phyloP scores from a whole-genome alignment of 768 basidiomycete species.

The Hypholoma fasciculare region DNA sequence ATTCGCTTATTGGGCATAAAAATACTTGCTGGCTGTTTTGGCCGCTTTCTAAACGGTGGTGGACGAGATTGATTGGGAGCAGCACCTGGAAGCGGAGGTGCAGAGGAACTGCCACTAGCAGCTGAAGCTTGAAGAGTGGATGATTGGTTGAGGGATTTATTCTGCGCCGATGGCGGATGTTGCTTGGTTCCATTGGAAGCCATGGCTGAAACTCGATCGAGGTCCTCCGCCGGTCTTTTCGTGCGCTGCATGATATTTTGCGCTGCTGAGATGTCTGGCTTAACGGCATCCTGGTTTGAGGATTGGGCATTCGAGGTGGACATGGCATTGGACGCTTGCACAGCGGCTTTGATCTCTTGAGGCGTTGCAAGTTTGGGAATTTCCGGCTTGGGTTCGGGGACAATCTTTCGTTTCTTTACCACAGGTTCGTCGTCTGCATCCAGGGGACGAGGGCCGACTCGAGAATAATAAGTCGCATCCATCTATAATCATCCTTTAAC shows the following conservation, averaged over 20 bases:
- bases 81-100: background rate
- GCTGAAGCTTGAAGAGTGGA: background rate
- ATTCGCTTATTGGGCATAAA: conserved; percentile 56
- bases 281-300: conserved; percentile 8
- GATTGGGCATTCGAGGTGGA: background rate
- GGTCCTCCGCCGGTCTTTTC: background rate
- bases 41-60: conserved; percentile 21
- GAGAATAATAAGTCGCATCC: conserved; percentile 32
- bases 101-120: background rate
- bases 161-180: background rate
- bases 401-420: conserved; percentile 3
- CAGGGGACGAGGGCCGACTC: conserved; percentile 17
- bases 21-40: conserved; percentile 46
- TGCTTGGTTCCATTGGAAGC: background rate
- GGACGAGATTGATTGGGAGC: conserved; percentile 7
- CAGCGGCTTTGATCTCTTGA: conserved; percentile 7
- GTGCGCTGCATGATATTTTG: background rate
- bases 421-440: background rate
- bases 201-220: background rate
- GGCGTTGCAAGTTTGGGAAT: conserved; percentile 10
- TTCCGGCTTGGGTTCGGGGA: background rate
- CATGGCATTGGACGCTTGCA: conserved; percentile 1
- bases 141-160: background rate
- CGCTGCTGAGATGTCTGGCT: conserved; percentile 11
- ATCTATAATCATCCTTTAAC: conserved; percentile 18